A percentile compares a stretch with the other conserved stretches of the same genome.
Conservation (phyloP, 1,284 basidiomycete genomes). For the Moniliophthora roreri region DNA sequence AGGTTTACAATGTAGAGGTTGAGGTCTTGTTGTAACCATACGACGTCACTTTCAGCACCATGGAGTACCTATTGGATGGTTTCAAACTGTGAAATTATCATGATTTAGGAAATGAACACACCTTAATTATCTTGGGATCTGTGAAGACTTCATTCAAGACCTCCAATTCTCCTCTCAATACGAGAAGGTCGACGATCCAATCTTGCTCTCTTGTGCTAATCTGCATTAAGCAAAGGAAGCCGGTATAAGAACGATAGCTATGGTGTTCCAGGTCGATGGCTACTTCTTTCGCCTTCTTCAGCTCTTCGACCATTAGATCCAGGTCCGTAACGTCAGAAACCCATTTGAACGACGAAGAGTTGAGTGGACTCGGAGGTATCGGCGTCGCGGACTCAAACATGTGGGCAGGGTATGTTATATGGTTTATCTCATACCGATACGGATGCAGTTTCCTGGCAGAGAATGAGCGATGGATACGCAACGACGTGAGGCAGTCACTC, state of each 20-base stretch:
- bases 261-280: constrained; percentile 97
- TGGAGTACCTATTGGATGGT: constrained; percentile 71
- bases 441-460: constrained; percentile 51
- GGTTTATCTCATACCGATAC: constrained; percentile 79
- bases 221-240: constrained; percentile 94
- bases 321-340: constrained; percentile 64
- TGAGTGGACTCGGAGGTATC: constrained; percentile 56
- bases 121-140: constrained; percentile 85
- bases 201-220: constrained; percentile 85
- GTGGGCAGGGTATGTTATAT: constrained; percentile 68
- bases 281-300: constrained; percentile 74
- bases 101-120: constrained; percentile 27
- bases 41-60: constrained; percentile 91
- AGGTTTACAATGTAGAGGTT: constrained; percentile 92
- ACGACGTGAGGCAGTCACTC: constrained; percentile 13
- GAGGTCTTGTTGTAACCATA: constrained; percentile 97
- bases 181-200: constrained; percentile 85
- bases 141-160: constrained; percentile 79
- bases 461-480: constrained; percentile 9
- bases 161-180: constrained; percentile 75
- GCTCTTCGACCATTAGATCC: constrained; percentile 61
- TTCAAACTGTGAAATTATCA: background rate
- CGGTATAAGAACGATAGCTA: constrained; percentile 80
- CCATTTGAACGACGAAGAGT: constrained; percentile 73
- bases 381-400: constrained; percentile 60